Conservation (phyloP, 2,329 filamentous ascomycete genomes). For the Ceratocystiopsis brevicomis region DNA sequence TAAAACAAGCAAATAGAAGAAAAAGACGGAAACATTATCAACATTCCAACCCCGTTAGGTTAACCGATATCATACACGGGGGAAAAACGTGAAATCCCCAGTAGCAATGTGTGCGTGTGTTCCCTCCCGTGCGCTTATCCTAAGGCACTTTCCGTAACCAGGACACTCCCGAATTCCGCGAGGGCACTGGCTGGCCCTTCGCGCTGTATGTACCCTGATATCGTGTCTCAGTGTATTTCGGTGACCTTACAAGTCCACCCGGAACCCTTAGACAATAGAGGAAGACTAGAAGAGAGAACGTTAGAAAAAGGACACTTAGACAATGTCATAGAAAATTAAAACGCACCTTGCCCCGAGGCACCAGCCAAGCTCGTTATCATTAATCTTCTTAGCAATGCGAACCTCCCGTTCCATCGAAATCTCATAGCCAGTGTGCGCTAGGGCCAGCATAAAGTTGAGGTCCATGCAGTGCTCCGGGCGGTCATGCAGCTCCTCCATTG, state of each 20-base stretch:
- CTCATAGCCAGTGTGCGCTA: constrained; percentile 90
- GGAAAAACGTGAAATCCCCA: too few relatives aligned
- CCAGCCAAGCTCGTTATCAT: constrained; percentile 92
- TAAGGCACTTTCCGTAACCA: too few relatives aligned
- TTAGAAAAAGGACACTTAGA: neutral
- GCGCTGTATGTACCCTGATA: too few relatives aligned
- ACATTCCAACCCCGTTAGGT: neutral
- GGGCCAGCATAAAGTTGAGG: constrained; percentile 85
- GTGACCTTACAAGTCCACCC: constrained; percentile 82
- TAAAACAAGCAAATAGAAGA: neutral
- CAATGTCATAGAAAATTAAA: constrained; percentile 15
- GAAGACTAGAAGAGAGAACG: constrained; percentile 39
- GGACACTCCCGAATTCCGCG: too few relatives aligned
- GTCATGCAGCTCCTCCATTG: constrained; percentile 59
- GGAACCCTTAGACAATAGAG: constrained; percentile 59
- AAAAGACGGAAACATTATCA: neutral
- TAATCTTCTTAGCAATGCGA: constrained; percentile 97
- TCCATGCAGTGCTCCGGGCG: constrained; percentile 87
- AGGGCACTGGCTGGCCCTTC: too few relatives aligned
- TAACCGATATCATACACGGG: too few relatives aligned
- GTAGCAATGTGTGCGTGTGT: too few relatives aligned
- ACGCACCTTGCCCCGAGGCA: constrained; percentile 79
- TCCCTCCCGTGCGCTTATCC: too few relatives aligned
- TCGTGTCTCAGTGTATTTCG: constrained; percentile 36
- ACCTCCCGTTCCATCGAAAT: constrained; percentile 95